Evolutionary conservation across 1,139 yeast genomes (phyloP), one percentile per base, ranked within the genome.

Genomic region (Eremothecium cymbalariae): DNA sequence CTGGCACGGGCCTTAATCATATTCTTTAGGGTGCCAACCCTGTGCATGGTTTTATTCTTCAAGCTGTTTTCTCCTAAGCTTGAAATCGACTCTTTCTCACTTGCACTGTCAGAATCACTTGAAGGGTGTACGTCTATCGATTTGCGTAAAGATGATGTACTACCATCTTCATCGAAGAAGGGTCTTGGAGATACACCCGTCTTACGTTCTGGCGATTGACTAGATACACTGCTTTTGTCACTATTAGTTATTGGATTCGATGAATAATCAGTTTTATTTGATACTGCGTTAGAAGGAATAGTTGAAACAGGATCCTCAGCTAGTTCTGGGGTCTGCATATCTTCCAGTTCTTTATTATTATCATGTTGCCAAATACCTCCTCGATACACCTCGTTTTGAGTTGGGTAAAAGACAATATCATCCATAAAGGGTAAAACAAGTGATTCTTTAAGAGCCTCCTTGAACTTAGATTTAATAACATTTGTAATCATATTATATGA

Each of bases 381-480:
- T 44, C 95, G 70, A 53, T 76, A 90, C 9, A 83, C 57, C 42
- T 84, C 94, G 13, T 62, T 65, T 1, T 61, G 50, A 0, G 95
- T 77, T 38, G 72, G 65, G 49, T 68, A 81, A 50, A 84, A 82
- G 0, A 77, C 74, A 28, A 85, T 60, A 57, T 90, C 97, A 54
- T 90, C 97, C 86, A 84, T 81, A 50, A 68, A 77, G 2, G 97
- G 98, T 28, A 73, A 59, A 0, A 90, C 97, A 37, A 88, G 62
- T 9, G 93, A 73, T 29, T 84, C 94, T 43, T 69, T 75, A 17
- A 88, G 67, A 0, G 88, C 82, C 32, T 85, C 95, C 39, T 80
- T 74, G 45, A 90, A 75, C 48, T 77, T 76, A 50, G 76, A 79
- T 43, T 79, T 86, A 44, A 90, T 82, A 8, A 80, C 73, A 44